Conservation (phyloP, 83 land plant species). For the Thuja plicata region DNA sequence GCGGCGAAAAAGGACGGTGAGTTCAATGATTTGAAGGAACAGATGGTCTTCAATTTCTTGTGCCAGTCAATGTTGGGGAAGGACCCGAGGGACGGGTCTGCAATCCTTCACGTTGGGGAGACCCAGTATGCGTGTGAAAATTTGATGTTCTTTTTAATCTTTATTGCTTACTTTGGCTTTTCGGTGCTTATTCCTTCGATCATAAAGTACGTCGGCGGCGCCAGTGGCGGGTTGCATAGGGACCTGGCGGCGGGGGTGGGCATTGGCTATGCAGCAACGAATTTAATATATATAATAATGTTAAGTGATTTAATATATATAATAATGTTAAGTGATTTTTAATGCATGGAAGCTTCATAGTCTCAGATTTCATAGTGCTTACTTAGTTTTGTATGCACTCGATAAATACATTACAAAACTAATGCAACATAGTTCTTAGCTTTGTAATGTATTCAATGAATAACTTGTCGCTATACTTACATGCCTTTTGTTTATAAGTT, state of each 20-base stretch:
- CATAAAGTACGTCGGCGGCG: slow-evolving; percentile 9
- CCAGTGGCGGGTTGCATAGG: slow-evolving; percentile 18
- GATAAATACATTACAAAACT: too few relatives aligned
- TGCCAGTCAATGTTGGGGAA: slow-evolving; percentile 45
- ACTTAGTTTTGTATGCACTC: too few relatives aligned
- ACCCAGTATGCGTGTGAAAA: slow-evolving; percentile 21
- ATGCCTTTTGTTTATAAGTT: too few relatives aligned
- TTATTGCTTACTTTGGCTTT: slow-evolving; percentile 21
- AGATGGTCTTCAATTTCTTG: slow-evolving; percentile 52
- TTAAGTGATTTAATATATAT: too few relatives aligned
- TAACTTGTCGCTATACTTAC: too few relatives aligned
- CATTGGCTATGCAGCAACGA: background rate
- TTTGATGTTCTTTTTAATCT: slow-evolving; percentile 20
- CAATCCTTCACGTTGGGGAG: background rate
- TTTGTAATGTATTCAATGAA: too few relatives aligned
- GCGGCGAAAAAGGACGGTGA: slow-evolving; percentile 13
- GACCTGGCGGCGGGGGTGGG: slow-evolving; percentile 24
- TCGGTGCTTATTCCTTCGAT: slow-evolving; percentile 8
- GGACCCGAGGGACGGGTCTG: slow-evolving; percentile 36
- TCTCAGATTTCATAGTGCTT: too few relatives aligned
- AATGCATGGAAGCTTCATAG: too few relatives aligned
- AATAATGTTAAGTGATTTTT: too few relatives aligned
- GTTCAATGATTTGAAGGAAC: slow-evolving; percentile 30
- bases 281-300: too few relatives aligned
- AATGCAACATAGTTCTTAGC: too few relatives aligned